Conservation (phyloP, 345 rosid species). For the Aethionema arabicum region DNA sequence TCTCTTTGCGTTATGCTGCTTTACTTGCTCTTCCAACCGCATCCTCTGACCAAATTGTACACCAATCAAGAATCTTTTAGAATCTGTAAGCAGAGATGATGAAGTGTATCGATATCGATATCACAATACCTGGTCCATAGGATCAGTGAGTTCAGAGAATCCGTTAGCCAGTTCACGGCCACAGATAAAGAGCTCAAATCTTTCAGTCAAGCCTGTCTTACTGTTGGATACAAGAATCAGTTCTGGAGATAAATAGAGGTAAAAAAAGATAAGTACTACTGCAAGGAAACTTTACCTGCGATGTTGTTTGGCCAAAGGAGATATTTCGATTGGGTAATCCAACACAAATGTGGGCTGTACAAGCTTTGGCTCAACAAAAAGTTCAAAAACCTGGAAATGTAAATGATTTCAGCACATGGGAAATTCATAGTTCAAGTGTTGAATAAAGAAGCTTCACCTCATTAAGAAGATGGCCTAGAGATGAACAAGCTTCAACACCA, state of each 20-base stretch:
- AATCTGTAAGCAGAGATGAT: slow-evolving; percentile 13
- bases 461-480: slow-evolving; percentile 82
- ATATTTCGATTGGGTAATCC: slow-evolving; percentile 93
- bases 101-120: neutral
- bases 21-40: slow-evolving; percentile 93
- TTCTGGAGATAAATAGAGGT: neutral
- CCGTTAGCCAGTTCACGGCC: slow-evolving; percentile 98
- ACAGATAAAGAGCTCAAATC: slow-evolving; percentile 93
- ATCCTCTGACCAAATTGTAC: slow-evolving; percentile 52
- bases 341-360: slow-evolving; percentile 91
- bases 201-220: slow-evolving; percentile 73
- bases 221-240: slow-evolving; percentile 37
- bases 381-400: slow-evolving; percentile 71
- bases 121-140: slow-evolving; percentile 75
- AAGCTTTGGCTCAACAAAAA: slow-evolving; percentile 84
- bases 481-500: slow-evolving; percentile 66
- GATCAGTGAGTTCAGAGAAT: slow-evolving; percentile 94
- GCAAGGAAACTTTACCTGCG: slow-evolving; percentile 49
- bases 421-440: slow-evolving; percentile 6
- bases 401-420: slow-evolving; percentile 20
- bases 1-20: slow-evolving; percentile 81
- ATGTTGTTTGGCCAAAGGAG: slow-evolving; percentile 95
- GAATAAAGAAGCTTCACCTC: slow-evolving; percentile 52
- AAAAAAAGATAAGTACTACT: neutral
- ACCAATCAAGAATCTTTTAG: neutral